These are phyloP conservation scores for Amoebophrya sp. DNA, from an alignment of 169 alveolate genomes.

Conservation along the genomic window DNA sequence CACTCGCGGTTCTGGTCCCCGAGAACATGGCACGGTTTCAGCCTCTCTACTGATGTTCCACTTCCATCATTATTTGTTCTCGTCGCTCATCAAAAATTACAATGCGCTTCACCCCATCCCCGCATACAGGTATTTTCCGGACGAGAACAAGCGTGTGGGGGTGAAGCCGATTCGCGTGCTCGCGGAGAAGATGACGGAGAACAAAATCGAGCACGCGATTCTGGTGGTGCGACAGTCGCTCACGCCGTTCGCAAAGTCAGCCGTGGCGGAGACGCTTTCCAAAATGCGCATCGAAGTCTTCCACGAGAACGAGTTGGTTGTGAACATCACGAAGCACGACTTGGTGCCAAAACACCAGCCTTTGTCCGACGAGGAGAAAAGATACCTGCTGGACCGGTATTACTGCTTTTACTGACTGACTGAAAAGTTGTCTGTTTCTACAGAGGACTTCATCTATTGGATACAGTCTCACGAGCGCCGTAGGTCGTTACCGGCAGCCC, in stretches of 20 bases:
- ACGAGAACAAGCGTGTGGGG: slow-evolving; percentile 76
- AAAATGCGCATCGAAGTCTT: slow-evolving; percentile 6
- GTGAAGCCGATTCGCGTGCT: slow-evolving; percentile 80
- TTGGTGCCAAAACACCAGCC: slow-evolving; percentile 91
- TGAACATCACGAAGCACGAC: slow-evolving; percentile 90
- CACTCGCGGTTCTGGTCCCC: too few relatives aligned
- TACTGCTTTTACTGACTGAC: too few relatives aligned
- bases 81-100: too few relatives aligned
- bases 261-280: background rate
- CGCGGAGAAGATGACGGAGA: slow-evolving; percentile 79
- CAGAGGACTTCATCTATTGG: too few relatives aligned
- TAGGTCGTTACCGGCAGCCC: too few relatives aligned
- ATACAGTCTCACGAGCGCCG: too few relatives aligned
- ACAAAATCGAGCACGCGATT: slow-evolving; percentile 74
- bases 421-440: too few relatives aligned
- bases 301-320: slow-evolving; percentile 35
- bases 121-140: slow-evolving; percentile 47
- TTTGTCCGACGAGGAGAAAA: slow-evolving; percentile 78
- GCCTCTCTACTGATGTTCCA: too few relatives aligned
- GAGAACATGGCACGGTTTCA: too few relatives aligned
- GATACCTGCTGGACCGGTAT: slow-evolving; percentile 75
- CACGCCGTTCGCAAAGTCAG: slow-evolving; percentile 71
- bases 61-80: background rate
- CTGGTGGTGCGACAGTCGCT: slow-evolving; percentile 72
- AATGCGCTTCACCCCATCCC: background rate